Evolutionary conservation across 805 yeast species (phyloP).

Genomic region (Tetrapisispora iriomotensis): DNA sequence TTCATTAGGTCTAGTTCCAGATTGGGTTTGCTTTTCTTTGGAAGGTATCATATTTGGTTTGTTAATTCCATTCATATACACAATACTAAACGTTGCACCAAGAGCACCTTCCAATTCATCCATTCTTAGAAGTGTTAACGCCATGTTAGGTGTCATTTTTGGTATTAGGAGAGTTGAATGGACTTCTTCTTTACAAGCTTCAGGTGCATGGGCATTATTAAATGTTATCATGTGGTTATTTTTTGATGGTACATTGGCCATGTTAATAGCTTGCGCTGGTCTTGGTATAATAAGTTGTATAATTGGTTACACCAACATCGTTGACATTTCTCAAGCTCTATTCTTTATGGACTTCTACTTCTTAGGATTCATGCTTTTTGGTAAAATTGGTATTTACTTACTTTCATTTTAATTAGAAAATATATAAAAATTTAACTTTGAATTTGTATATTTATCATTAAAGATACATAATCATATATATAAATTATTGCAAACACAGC

Average conservation of each 20-base stretch:
- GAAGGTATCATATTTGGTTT: constrained; percentile 55
- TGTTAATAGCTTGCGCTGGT: constrained; percentile 33
- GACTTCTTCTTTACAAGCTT: constrained; percentile 56
- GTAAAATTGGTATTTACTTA: constrained; percentile 55
- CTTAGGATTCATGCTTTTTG: constrained; percentile 55
- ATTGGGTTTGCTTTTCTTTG: constrained; percentile 30
- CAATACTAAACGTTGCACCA: constrained; percentile 10
- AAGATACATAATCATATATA: no score
- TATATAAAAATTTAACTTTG: background rate
- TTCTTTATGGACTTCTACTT: constrained; percentile 45
- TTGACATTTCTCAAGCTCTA: constrained; percentile 12
- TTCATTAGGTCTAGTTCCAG: constrained; percentile 14
- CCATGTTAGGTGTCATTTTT: constrained; percentile 60
- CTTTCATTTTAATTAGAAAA: constrained; percentile 16
- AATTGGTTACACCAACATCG: constrained; percentile 13
- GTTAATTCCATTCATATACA: constrained; percentile 37
- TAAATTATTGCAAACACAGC: no score
- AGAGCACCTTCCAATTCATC: constrained; percentile 10
- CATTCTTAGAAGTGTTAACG: constrained; percentile 31
- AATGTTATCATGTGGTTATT: constrained; percentile 60
- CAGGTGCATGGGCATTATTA: constrained; percentile 50
- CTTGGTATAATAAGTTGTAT: constrained; percentile 20
- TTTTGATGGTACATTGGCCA: constrained; percentile 49
- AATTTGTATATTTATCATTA: no score
- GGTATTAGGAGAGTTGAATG: constrained; percentile 63